Evolutionary conservation across 345 rosid genomes (phyloP), one percentile per base, ranked within the genome.

Genomic region (Diplotaxis tenuifolia): DNA sequence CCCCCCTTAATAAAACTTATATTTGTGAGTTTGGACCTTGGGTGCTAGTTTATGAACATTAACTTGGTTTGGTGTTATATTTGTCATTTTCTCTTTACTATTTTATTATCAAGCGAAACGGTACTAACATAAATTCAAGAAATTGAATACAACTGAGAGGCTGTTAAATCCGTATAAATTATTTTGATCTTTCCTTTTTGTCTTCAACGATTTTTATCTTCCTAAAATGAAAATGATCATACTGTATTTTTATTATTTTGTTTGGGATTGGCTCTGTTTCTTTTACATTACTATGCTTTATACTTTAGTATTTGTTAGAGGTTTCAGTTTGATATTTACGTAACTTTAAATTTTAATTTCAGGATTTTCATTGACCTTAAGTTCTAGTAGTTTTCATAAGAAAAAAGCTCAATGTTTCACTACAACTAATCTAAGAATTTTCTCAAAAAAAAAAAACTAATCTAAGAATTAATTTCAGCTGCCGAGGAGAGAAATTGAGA

Each of bases 401-500:
- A 14, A 49, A 61, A 23, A 62, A 15, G n/a, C 40, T 18, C 40
- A 62, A 56, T 47, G 27, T 69, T 62, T 21, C 52, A 55, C 21
- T 38, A 74, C 62, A 42, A 45, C 66, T 63, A 76, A 60, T 65
- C 80, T 77, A 77, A 36, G 40, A n/a, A n/a, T n/a, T n/a, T n/a
- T n/a, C n/a, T n/a, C n/a, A n/a, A n/a, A n/a, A n/a, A n/a, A n/a
- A n/a, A n/a, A n/a, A n/a, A n/a, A n/a, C n/a, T n/a, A 29, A 31
- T 57, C 21, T 25, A 36, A 14, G 11, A 16, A 14, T 9, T 40
- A 1, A 16, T 19, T 23, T 72, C 29, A 84, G 58, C 77, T 76
- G 47, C 91, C 91, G 53, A 91, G 85, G 12, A 89, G 95, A 55
- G 96, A 89, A 73, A 92, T 88, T 4, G 96, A 88, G 0, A 92